phyloP scores from a whole-genome alignment of 768 basidiomycete genomes.

The Podaxis pistillaris region DNA sequence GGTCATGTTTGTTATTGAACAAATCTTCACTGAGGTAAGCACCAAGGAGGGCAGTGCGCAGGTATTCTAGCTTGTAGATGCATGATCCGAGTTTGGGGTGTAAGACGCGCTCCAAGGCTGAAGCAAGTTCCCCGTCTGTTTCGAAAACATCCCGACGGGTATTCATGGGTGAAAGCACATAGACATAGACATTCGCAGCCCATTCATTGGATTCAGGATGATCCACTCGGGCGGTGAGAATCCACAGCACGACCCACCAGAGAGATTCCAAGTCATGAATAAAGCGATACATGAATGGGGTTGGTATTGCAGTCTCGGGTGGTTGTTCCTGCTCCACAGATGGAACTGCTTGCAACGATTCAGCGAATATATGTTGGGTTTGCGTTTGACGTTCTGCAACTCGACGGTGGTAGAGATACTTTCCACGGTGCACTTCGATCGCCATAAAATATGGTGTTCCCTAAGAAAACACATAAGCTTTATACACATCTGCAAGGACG shows the following conservation, averaged over 20 bases:
- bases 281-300: background rate
- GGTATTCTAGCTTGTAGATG: no score
- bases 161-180: background rate
- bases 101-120: no score
- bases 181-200: background rate
- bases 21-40: no score
- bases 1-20: no score
- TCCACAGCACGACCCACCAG: background rate
- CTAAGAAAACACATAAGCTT: background rate
- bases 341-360: background rate
- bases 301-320: background rate
- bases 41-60: no score
- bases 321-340: background rate
- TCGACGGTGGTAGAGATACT: background rate
- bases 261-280: background rate
- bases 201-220: background rate
- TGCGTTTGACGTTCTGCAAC: background rate
- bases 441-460: background rate
- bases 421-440: background rate
- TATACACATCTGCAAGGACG: background rate
- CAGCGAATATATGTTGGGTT: background rate
- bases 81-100: no score
- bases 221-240: background rate
- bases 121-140: no score
- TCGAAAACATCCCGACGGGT: no score